These are phyloP conservation scores for Kwoniella botswanensis DNA, from an alignment of 768 basidiomycete genomes.

Conservation along the genomic window DNA sequence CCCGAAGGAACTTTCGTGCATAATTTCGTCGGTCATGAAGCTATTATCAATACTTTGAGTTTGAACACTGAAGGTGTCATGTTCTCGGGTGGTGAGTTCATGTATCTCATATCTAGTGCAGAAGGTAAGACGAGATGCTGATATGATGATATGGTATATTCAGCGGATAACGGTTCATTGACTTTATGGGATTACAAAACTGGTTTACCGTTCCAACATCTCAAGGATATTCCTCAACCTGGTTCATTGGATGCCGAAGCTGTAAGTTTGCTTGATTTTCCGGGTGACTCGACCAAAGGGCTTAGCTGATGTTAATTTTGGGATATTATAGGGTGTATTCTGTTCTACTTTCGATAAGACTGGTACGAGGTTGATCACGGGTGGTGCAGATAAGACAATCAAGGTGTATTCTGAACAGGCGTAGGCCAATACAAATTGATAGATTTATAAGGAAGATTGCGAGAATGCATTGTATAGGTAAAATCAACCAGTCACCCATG, in stretches of 20 bases:
- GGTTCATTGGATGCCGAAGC: slow-evolving; percentile 98
- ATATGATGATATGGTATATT: not conserved
- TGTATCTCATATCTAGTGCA: not conserved
- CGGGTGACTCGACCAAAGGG: not conserved
- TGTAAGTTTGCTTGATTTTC: slow-evolving; percentile 35
- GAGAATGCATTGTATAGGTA: slow-evolving; percentile 16
- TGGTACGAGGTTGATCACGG: slow-evolving; percentile 84
- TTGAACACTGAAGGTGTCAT: slow-evolving; percentile 96
- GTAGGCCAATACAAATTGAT: slow-evolving; percentile 21
- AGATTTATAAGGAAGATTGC: not conserved
- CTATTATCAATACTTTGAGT: slow-evolving; percentile 93
- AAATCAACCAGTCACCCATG: not conserved
- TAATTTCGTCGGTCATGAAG: slow-evolving; percentile 95
- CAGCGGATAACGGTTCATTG: slow-evolving; percentile 89
- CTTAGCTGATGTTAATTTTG: not conserved
- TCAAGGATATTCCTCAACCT: slow-evolving; percentile 93
- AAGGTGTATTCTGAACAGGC: slow-evolving; percentile 64
- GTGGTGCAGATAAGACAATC: slow-evolving; percentile 98
- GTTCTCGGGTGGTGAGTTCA: slow-evolving; percentile 84
- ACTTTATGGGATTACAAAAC: slow-evolving; percentile 95
- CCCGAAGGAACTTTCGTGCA: slow-evolving; percentile 94
- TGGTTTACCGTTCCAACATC: slow-evolving; percentile 90
- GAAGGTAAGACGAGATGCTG: not conserved
- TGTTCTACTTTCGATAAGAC: slow-evolving; percentile 97
- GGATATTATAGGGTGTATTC: slow-evolving; percentile 70